Evolutionary conservation across 1,284 basidiomycete species (phyloP).

Genomic region (Irpex rosettiformis): DNA sequence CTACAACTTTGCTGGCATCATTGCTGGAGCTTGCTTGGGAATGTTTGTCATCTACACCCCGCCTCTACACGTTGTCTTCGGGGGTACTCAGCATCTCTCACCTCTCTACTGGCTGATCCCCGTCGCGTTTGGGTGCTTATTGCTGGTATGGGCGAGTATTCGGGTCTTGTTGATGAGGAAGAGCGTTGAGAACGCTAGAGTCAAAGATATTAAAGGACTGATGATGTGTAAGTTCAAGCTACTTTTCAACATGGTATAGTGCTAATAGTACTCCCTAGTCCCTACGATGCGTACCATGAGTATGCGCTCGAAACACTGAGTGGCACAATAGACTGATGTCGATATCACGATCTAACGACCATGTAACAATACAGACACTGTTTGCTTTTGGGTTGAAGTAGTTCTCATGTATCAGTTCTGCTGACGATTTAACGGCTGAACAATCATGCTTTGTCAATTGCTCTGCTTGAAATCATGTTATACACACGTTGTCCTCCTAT

Average conservation of each 20-base stretch:
- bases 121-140: slow-evolving; percentile 53
- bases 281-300: slow-evolving; percentile 68
- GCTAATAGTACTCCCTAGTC: slow-evolving; percentile 34
- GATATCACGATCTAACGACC: not conserved
- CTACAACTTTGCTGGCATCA: slow-evolving; percentile 64
- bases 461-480: too few relatives aligned
- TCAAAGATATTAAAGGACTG: slow-evolving; percentile 62
- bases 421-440: too few relatives aligned
- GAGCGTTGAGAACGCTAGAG: slow-evolving; percentile 48
- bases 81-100: slow-evolving; percentile 51
- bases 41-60: slow-evolving; percentile 70
- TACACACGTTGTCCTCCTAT: too few relatives aligned
- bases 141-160: slow-evolving; percentile 57
- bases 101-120: slow-evolving; percentile 71
- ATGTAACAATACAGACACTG: not conserved
- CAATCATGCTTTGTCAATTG: too few relatives aligned
- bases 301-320: slow-evolving; percentile 43
- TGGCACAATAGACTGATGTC: not conserved
- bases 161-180: slow-evolving; percentile 56
- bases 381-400: too few relatives aligned
- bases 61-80: slow-evolving; percentile 65
- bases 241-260: not conserved
- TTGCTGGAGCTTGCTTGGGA: slow-evolving; percentile 57
- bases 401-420: too few relatives aligned
- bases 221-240: slow-evolving; percentile 59